Base-by-base conservation (phyloP, 495 filamentous ascomycete species). In the Trichoderma virens region DNA sequence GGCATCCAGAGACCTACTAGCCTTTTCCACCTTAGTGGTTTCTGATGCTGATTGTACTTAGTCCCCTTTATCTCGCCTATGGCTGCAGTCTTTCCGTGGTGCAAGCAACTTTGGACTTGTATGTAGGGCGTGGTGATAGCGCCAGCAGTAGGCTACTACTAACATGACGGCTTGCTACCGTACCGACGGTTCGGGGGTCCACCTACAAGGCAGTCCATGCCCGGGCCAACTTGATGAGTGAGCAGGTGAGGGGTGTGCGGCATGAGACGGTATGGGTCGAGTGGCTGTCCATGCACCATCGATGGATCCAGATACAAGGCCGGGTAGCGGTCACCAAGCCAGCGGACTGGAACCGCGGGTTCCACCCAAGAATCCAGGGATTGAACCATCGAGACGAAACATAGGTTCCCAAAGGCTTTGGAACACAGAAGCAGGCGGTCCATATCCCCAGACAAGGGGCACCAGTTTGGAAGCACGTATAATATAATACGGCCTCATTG, bases 1-100 rank as follows among this genome's bases (percentile, higher is more conserved):
- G 51, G 25, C 25, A 56, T 56, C 51, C 45, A 51, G n/a, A 56
- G 51, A 56, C 51, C 51, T 56, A 16, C 23, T 56, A 56, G 51
- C 51, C 51, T 56, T 7, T 56, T 56, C 4, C 11, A 9, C 51
- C 25, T 16, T 56, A 56, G 51, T 16, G 51, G 51, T 30, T 56
- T 56, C 27, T 56, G 51, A 23, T n/a, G 51, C 25, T 56, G 51
- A 56, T 56, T 18, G 23, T 28, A 14, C 3, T 56, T 28, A 9
- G 25, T 56, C 51, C 27, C 51, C 51, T 56, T 56, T 56, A 56
- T 56, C 20, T 56, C 51, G 51, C 51, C 51, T 56, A 30, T 56
- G 7, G 51, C 25, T 56, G 20, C 27, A 1, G 51, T 30, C 23
- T 28, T 27, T 11, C 32, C 8, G 47, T 13, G 23, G 20, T 27